Conservation (phyloP, 148 eudicot species). For the Polygonum maritimum region DNA sequence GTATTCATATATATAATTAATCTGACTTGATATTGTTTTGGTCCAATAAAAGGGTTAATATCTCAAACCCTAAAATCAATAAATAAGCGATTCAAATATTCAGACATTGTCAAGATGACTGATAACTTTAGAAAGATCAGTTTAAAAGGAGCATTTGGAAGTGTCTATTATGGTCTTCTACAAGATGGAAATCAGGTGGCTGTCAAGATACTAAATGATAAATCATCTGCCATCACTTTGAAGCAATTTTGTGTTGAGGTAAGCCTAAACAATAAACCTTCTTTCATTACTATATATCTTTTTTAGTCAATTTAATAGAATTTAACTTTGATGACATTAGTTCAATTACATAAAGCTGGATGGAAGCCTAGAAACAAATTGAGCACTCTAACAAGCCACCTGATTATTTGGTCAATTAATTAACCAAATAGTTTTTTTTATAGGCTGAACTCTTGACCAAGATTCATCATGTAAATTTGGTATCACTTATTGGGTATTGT, state of each 20-base stretch:
- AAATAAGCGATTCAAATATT: not conserved
- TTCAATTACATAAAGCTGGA: too few species aligned
- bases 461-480: slow-evolving; percentile 39
- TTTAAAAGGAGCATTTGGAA: slow-evolving; percentile 17
- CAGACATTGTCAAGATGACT: slow-evolving; percentile 11
- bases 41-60: not conserved
- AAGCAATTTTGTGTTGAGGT: slow-evolving; percentile 20
- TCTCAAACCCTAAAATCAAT: not conserved
- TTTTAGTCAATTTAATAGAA: not conserved
- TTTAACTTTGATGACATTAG: too few species aligned
- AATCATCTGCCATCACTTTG: slow-evolving; percentile 28
- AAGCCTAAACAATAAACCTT: not conserved
- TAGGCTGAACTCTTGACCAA: slow-evolving; percentile 33
- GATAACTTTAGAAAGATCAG: slow-evolving; percentile 10
- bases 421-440: not conserved
- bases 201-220: slow-evolving; percentile 17
- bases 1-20: not conserved
- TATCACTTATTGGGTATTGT: slow-evolving; percentile 38
- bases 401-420: not conserved
- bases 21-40: not conserved
- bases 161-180: slow-evolving; percentile 13
- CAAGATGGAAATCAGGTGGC: slow-evolving; percentile 16
- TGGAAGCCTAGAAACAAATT: too few species aligned
- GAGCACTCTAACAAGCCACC: too few species aligned
- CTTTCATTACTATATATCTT: not conserved